Percentiles rank a stretch among this genome's conserved stretches.
Conservation (phyloP, 805 yeast genomes). For the Candida vaughaniae region DNA sequence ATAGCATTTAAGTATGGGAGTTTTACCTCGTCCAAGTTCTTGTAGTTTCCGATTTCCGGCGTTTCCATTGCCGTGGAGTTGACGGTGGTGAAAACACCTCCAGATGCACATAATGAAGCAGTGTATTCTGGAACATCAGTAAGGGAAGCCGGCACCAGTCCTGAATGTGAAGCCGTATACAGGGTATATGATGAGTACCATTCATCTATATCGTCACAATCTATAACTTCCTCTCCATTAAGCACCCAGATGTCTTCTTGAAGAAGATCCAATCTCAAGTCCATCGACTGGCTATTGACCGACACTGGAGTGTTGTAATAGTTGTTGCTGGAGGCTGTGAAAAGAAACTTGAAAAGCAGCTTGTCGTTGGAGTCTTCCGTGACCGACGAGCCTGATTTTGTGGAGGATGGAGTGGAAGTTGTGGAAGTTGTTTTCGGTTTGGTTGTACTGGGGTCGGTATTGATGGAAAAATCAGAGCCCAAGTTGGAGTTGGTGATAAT, state of each 20-base stretch:
- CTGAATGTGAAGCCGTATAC: background rate
- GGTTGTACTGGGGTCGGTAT: slow-evolving; percentile 8
- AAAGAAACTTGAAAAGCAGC: slow-evolving; percentile 9
- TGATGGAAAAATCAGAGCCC: slow-evolving; percentile 14
- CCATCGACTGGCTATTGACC: slow-evolving; percentile 14
- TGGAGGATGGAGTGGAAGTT: slow-evolving; percentile 2
- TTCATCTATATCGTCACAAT: slow-evolving; percentile 21
- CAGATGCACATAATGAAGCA: slow-evolving; percentile 26
- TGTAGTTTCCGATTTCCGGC: slow-evolving; percentile 1
- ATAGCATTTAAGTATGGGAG: slow-evolving; percentile 30
- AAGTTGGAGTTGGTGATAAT: slow-evolving; percentile 15
- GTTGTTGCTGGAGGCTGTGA: slow-evolving; percentile 6
- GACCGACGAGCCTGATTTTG: slow-evolving; percentile 1
- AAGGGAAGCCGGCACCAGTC: slow-evolving; percentile 13
- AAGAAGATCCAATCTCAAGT: slow-evolving; percentile 28
- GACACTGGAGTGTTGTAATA: slow-evolving; percentile 14
- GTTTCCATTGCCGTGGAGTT: slow-evolving; percentile 5
- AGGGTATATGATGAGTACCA: slow-evolving; percentile 19
- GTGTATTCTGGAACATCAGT: slow-evolving; percentile 21
- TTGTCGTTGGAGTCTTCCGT: slow-evolving; percentile 11
- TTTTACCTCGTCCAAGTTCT: slow-evolving; percentile 1
- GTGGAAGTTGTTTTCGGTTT: background rate
- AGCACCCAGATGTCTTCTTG: slow-evolving; percentile 42
- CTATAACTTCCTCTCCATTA: slow-evolving; percentile 22
- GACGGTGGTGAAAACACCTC: slow-evolving; percentile 20